Conservation (phyloP, 2,329 filamentous ascomycete species). For the Apiospora koreana region DNA sequence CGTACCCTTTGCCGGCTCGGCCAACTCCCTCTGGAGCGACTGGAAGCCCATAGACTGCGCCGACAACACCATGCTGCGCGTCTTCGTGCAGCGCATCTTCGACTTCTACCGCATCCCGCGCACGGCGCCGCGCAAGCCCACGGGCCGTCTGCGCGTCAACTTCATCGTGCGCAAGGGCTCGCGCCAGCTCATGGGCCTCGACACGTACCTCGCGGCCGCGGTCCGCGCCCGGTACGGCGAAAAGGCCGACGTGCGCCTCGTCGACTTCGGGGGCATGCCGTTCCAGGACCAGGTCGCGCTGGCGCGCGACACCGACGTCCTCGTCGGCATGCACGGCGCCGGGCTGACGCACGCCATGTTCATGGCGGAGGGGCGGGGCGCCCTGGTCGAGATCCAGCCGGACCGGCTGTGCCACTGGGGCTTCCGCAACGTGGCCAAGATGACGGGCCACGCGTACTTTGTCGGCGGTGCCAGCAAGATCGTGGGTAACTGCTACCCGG, state of each 20-base stretch:
- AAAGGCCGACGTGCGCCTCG: not conserved
- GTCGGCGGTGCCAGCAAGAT: conserved; percentile 30
- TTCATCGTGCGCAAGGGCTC: not conserved
- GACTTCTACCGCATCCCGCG: not conserved
- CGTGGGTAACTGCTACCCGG: not conserved
- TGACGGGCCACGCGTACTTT: conserved; percentile 40
- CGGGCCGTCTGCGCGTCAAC: not conserved
- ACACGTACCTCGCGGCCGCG: not conserved
- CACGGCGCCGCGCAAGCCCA: not conserved
- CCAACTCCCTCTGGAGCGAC: conserved; percentile 10
- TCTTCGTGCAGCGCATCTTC: not conserved
- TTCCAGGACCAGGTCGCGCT: conserved; percentile 38
- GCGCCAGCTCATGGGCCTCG: not conserved
- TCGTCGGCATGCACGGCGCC: conserved; percentile 46
- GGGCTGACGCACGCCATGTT: conserved; percentile 45
- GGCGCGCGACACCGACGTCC: conserved; percentile 38
- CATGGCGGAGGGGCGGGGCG: conserved; percentile 31
- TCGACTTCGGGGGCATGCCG: conserved; percentile 41
- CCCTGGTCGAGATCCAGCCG: conserved; percentile 45
- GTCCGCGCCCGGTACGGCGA: not conserved
- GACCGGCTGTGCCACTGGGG: conserved; percentile 34
- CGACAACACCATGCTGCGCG: conserved; percentile 7
- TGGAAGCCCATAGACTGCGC: conserved; percentile 5
- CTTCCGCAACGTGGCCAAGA: conserved; percentile 43
- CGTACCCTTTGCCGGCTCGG: not conserved